These are phyloP conservation scores for Exophiala mesophila DNA, from an alignment of 2,329 filamentous ascomycete species.

Conservation along the genomic window DNA sequence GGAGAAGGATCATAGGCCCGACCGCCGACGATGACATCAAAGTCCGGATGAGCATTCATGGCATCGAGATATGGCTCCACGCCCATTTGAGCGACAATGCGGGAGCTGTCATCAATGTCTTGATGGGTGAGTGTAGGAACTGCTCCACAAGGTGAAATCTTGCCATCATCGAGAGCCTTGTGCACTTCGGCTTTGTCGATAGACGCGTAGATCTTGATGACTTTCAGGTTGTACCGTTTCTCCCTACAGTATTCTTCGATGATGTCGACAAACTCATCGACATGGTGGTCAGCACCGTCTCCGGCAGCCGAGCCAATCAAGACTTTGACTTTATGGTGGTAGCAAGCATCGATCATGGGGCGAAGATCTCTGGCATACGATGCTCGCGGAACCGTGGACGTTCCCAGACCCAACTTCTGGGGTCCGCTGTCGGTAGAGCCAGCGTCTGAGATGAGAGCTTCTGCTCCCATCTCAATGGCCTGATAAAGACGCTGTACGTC, in stretches of 20 bases:
- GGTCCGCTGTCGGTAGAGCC: conserved; percentile 33
- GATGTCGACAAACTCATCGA: conserved; percentile 38
- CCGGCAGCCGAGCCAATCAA: conserved; percentile 46
- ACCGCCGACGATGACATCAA: conserved; percentile 47
- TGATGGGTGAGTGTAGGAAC: conserved; percentile 13
- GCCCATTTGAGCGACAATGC: conserved; percentile 44
- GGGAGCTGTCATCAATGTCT: conserved; percentile 36
- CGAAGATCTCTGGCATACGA: conserved; percentile 42
- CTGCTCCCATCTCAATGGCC: conserved; percentile 3
- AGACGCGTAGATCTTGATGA: conserved; percentile 35
- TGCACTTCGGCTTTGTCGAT: conserved; percentile 24
- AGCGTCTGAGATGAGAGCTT: conserved; percentile 30
- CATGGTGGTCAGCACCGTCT: conserved; percentile 44
- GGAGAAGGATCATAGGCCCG: conserved; percentile 40
- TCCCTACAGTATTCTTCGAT: conserved; percentile 29
- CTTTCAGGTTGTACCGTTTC: conserved; percentile 6
- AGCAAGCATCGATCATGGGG: conserved; percentile 35
- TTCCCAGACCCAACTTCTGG: conserved; percentile 27
- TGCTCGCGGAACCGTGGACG: conserved; percentile 38
- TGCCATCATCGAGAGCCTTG: not conserved
- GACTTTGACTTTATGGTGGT: conserved; percentile 35
- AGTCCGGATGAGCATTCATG: conserved; percentile 39
- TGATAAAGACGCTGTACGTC: too few relatives aligned
- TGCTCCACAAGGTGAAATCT: conserved; percentile 3
- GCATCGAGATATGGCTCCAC: conserved; percentile 42